phyloP scores from a whole-genome alignment of 2,329 filamentous ascomycete species.

The Claviceps arundinis region DNA sequence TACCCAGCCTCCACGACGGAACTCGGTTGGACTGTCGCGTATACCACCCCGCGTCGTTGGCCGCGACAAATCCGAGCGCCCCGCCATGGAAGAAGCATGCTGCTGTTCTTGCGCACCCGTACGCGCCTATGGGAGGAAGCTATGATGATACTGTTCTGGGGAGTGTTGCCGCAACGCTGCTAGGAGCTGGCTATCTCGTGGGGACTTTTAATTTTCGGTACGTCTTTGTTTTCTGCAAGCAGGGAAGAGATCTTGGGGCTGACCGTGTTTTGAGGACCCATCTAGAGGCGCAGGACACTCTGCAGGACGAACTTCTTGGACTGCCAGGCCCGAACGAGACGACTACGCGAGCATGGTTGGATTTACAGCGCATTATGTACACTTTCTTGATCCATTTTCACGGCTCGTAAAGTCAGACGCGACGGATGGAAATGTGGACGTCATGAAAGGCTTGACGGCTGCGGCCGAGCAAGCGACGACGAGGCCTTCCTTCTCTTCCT shows the following conservation, averaged over 20 bases:
- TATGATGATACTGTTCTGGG: constrained; percentile 73
- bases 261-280: background rate
- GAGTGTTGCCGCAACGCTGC: constrained; percentile 47
- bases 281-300: constrained; percentile 63
- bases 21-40: constrained; percentile 66
- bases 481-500: background rate
- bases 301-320: constrained; percentile 75
- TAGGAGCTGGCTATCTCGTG: constrained; percentile 62
- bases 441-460: background rate
- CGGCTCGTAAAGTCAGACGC: background rate
- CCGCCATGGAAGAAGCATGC: constrained; percentile 34
- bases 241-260: background rate
- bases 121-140: constrained; percentile 73
- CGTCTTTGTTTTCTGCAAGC: constrained; percentile 3
- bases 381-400: constrained; percentile 35
- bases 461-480: background rate
- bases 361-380: constrained; percentile 63
- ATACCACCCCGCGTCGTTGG: constrained; percentile 51
- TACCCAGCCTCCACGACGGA: constrained; percentile 76
- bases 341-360: constrained; percentile 79
- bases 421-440: background rate
- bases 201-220: constrained; percentile 89
- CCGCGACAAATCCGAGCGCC: constrained; percentile 16
- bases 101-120: constrained; percentile 74
- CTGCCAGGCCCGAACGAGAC: constrained; percentile 60